Percentiles rank a stretch among this genome's conserved stretches.
phyloP scores from a whole-genome alignment of 345 rosid genomes.

The Lenwebbia sp. region DNA sequence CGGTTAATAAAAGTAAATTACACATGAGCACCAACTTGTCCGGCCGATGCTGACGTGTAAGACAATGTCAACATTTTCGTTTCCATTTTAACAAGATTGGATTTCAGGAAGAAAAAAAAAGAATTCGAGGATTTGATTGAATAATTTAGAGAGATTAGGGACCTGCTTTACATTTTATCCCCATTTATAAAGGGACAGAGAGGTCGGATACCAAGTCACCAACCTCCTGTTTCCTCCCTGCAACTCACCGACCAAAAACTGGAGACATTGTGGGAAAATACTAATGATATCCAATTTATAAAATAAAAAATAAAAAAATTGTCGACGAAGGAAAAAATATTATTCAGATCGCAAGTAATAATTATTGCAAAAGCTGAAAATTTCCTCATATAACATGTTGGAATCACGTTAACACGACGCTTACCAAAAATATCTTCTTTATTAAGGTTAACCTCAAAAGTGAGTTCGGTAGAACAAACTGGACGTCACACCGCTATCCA shows the following conservation, averaged over 20 bases:
- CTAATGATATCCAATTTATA: not conserved
- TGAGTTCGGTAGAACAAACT: not conserved
- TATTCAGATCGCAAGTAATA: not conserved
- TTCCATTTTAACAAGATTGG: no score
- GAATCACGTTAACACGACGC: not conserved
- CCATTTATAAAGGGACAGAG: no score
- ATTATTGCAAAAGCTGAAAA: not conserved
- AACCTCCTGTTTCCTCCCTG: not conserved
- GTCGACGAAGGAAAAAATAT: not conserved
- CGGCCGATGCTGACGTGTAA: rapidly evolving
- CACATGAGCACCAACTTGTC: rapidly evolving
- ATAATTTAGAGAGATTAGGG: no score
- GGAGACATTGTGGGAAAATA: not conserved
- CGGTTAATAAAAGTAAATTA: rapidly evolving
- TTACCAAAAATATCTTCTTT: not conserved
- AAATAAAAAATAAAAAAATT: not conserved
- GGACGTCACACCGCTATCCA: not conserved
- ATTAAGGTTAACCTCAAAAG: not conserved
- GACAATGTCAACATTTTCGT: no score
- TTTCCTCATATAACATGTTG: not conserved
- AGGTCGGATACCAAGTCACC: not conserved
- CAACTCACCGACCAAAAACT: not conserved
- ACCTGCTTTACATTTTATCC: no score
- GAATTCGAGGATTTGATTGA: no score
- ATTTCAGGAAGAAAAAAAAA: no score